Base-by-base conservation (phyloP, 108 stramenopile species). In the Bacterosira constricta region DNA sequence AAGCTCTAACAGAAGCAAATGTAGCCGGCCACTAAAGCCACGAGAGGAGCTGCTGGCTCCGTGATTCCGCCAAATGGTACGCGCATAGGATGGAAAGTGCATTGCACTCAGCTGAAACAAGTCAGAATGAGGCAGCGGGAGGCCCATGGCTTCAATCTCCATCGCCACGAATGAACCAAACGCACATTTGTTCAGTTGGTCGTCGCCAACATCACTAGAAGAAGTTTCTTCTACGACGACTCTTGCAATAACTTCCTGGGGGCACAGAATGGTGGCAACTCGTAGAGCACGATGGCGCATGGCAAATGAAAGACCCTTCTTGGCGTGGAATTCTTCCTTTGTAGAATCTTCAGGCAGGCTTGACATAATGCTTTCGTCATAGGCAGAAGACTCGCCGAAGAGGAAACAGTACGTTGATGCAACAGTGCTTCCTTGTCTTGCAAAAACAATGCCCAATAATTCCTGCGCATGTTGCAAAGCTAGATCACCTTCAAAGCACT, bases 111-210 rank as follows among this genome's bases (percentile, higher is more conserved):
- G 47, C 50, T 89, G 89, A 4, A 71, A 46, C 37, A 95, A 75
- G 64, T 95, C 87, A 18, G 90, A 89, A 73, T 90, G 88, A 47
- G 94, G 91, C 30, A 95, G 67, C 20, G 94, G 75, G 6, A 95
- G 80, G 3, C 91, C 91, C 91, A 95, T 92, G 49, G 88, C 87
- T 79, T 95, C 94, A 45, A 90, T 82, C 76, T 95, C 94, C 65
- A 88, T 91, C 7, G 94, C 91, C 46, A 91, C 72, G 64, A 88
- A 95, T 12, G 91, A 73, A 9, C 83, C 91, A 58, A 90, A 95
- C 7, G 85, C 61, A 46, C 81, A 86, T 35, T 82, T 81, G 29
- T 69, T 62, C 35, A 95, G 50, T 26, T 57, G 71, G 55, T 70
- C 60, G 42, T 76, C 69, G 29, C 57, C 51, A 45, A 62, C 50